Evolutionary conservation across 2,329 filamentous ascomycete species (phyloP), one percentile per base, ranked within the genome.

Genomic region (Fragosphaeria purpurea): DNA sequence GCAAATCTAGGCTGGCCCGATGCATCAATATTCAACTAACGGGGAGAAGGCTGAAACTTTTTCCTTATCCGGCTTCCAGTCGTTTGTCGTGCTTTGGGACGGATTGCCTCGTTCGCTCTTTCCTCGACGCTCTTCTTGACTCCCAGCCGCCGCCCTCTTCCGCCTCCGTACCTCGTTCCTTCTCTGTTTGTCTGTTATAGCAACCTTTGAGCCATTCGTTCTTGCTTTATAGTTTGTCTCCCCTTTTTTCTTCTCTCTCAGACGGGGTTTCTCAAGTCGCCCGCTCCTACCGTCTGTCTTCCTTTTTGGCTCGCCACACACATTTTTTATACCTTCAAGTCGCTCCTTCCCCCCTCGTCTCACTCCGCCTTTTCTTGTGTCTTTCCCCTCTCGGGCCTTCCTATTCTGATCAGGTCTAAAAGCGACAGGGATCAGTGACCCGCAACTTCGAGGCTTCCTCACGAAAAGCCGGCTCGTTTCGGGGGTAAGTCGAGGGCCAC

Each of bases 1-100:
- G 22, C 2, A 22, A 22, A 22, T 22, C 22, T 22, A 22, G 22
- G 22, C 22, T 22, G 22, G 22, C 22, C 22, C 22, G 22, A 22
- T 22, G 22, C 22, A 22, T 22, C 22, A 22, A 22, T 22, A 22
- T 22, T 22, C 22, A 22, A 22, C 22, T 22, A 22, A 22, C 22
- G 22, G 22, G 37, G 40, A 41, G 38, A 50, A 53, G 55, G 55
- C 55, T 53, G 53, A 57, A 57, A 50, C 51, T 55, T 57, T 57
- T 55, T 57, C 41, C 55, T 53, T 52, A 41, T 54, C 53, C 52
- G 50, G 48, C 48, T 53, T 46, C 34, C 41, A 42, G 22, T 41
- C 39, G 44, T 22, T 13, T 42, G 37, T 46, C n/a, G 42, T 40
- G 35, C 44, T 41, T 42, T 50, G 22, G 22, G n/a, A 40, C 44